Base-by-base conservation (phyloP, 495 filamentous ascomycete species). In the Talaromyces ruber region DNA sequence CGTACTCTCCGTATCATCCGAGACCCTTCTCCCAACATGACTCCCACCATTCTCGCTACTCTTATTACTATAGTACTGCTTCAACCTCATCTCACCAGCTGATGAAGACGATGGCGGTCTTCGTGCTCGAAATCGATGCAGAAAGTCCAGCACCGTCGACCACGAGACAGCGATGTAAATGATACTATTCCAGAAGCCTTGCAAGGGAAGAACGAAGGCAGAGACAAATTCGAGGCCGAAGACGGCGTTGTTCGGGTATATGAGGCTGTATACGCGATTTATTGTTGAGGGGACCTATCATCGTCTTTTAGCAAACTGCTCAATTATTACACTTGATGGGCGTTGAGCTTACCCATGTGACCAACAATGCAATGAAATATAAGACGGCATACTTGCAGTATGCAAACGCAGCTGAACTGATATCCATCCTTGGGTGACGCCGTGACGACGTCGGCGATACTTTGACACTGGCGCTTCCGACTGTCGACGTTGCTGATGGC, bases 111-210 rank as follows among this genome's bases (percentile, higher is more conserved):
- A 57, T 2, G 53, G 9, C 29, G 8, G 43, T 9, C 59, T 14
- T 8, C 43, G 45, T 22, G 24, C 39, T 0, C 55, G 50, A 6
- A 68, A 56, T 39, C 65, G 59, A 18, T 37, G 18, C 63, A 65
- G 68, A 18, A 68, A 63, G 6, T 59, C 59, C 52, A 68, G 72
- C 14, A 74, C 71, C 1, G 70, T 72, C 0, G 71, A 72, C 68
- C 73, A 76, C 4, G 79, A 82, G 3, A 90, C 91, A 21, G 84
- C 84, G 12, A 85, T 70, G 72, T 95, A 96, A 60, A 96, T 91
- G 58, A 91, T 68, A 21, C 84, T 84, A 66, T 95, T 96, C 88
- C 90, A 93, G 66, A 94, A 92, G 2, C 92, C 92, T 67, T 95
- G 92, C 0, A 92, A 77, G 0, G 92, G 92, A 22, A 95, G 79